Percentiles rank a stretch among this genome's conserved stretches.
Evolutionary conservation across 352 stramenopile genomes (phyloP).

Genomic region (Halophytophthora polymorphica): DNA sequence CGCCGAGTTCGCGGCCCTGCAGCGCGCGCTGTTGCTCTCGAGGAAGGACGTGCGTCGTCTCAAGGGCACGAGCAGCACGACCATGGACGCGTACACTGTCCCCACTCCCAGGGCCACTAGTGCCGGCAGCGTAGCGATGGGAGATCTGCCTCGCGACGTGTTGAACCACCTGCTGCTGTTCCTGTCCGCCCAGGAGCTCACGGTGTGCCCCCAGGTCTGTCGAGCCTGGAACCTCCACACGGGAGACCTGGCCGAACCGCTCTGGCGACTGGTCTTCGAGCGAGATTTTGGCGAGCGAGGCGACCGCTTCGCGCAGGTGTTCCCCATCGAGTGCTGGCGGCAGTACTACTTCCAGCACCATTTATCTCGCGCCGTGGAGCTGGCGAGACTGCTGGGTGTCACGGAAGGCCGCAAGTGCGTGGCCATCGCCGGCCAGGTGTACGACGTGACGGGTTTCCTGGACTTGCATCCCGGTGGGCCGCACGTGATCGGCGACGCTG

Average conservation of each 20-base stretch:
- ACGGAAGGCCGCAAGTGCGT: slow-evolving; percentile 50
- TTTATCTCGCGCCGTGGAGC: slow-evolving; percentile 59
- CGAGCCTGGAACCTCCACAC: slow-evolving; percentile 29
- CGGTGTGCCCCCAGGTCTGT: slow-evolving; percentile 38
- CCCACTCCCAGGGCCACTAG: background rate
- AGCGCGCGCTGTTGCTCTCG: slow-evolving; percentile 17
- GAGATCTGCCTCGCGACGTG: slow-evolving; percentile 37
- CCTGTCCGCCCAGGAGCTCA: slow-evolving; percentile 43
- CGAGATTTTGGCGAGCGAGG: slow-evolving; percentile 57
- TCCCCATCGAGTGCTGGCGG: slow-evolving; percentile 53
- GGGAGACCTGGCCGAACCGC: slow-evolving; percentile 30
- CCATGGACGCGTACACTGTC: background rate
- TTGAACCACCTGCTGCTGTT: slow-evolving; percentile 53
- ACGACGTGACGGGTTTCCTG: slow-evolving; percentile 67
- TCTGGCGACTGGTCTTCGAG: slow-evolving; percentile 53
- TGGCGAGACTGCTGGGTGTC: slow-evolving; percentile 43
- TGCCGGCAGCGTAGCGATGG: slow-evolving; percentile 3
- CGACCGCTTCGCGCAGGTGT: slow-evolving; percentile 42
- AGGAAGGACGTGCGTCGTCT: slow-evolving; percentile 13
- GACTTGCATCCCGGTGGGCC: slow-evolving; percentile 62
- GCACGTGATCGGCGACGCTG: slow-evolving; percentile 68
- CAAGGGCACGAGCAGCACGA: background rate
- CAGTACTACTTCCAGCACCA: slow-evolving; percentile 77
- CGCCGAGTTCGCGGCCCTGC: slow-evolving; percentile 4
- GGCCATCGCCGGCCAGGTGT: slow-evolving; percentile 59